phyloP scores from a whole-genome alignment of 331 rosid genomes.

The Dryas integrifolia region DNA sequence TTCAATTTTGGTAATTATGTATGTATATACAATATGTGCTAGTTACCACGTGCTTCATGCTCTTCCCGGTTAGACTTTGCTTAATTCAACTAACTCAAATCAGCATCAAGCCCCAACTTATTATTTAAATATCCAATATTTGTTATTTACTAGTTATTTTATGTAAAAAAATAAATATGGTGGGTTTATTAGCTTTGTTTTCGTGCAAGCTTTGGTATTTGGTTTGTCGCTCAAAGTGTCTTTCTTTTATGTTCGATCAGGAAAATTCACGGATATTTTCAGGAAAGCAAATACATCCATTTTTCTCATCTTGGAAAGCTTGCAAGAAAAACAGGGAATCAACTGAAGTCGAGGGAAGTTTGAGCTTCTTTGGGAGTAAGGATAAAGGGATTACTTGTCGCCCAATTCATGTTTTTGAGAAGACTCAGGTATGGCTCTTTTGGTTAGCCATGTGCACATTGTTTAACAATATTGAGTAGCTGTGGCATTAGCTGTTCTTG shows the following conservation, averaged over 20 bases:
- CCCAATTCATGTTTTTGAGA: slow-evolving; percentile 84
- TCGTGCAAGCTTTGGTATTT: not conserved
- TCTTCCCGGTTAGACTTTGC: not conserved
- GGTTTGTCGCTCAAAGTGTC: slow-evolving; percentile 13
- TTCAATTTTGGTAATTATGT: not conserved
- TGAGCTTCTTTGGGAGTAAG: slow-evolving; percentile 27
- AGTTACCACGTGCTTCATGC: not conserved
- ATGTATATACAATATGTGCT: not conserved
- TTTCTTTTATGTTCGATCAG: slow-evolving; percentile 41
- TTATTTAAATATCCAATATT: not conserved
- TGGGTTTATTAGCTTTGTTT: slow-evolving; percentile 5
- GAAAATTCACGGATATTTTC: slow-evolving; percentile 75
- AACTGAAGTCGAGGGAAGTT: slow-evolving; percentile 34
- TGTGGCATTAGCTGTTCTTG: not conserved
- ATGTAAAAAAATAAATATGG: not conserved
- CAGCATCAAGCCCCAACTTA: not conserved
- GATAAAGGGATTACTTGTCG: slow-evolving; percentile 36
- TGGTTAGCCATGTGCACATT: slow-evolving; percentile 10
- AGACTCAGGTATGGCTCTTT: slow-evolving; percentile 41
- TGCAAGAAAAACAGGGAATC: slow-evolving; percentile 48
- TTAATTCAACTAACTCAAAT: not conserved
- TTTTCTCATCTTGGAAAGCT: slow-evolving; percentile 55
- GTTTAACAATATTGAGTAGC: not conserved
- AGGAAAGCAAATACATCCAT: slow-evolving; percentile 74
- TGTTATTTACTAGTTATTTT: not conserved